Evolutionary conservation across 495 filamentous ascomycete species (phyloP), one percentile per base, ranked within the genome.

Genomic region (Emericellopsis terricola): DNA sequence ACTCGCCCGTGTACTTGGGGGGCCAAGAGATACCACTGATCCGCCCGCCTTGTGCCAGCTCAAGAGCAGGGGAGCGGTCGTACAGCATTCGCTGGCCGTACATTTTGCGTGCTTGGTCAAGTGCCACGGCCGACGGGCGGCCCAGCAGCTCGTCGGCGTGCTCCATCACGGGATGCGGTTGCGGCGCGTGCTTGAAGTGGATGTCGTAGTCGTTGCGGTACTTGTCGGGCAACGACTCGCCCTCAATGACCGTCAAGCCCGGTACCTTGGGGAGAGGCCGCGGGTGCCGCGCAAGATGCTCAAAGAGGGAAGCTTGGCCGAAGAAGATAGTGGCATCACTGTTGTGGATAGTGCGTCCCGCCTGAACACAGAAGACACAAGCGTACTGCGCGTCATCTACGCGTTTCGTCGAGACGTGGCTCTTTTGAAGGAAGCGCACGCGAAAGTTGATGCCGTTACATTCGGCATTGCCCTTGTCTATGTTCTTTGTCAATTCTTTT

Each of bases 1-100:
- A 68, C 38, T 58, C 48, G n/a, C 64, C 64, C 3, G 44, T 40
- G 34, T 60, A 65, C 29, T 45, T 39, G 10, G 40, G 39, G 0
- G 58, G 60, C 36, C 64, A 68, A 21, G 59, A 55, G 14, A 65
- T 49, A 1, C 59, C 60, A 8, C 61, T 46, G 13, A 68, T 59
- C 17, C 41, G 38, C 0, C 58, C 55, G 2, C 64, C 62, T 3
- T 40, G 30, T 5, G 51, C 55, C 18, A 60, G 57, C 36, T 60
- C 58, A 2, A 65, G 44, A 6, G 52, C 50, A 1, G 44, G 24
- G 0, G 52, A 42, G 10, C 60, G 44, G 28, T 57, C 56, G 0
- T 57, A 56, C 11, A 56, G 47, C 8, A 48, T 39, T 3, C 50
- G 46, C 44, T 55, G 37, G 7, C 48, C 46, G 19, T 52, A 44